Evolutionary conservation across 1,284 basidiomycete genomes (phyloP).

Genomic region (Macrocystidia cucumis): DNA sequence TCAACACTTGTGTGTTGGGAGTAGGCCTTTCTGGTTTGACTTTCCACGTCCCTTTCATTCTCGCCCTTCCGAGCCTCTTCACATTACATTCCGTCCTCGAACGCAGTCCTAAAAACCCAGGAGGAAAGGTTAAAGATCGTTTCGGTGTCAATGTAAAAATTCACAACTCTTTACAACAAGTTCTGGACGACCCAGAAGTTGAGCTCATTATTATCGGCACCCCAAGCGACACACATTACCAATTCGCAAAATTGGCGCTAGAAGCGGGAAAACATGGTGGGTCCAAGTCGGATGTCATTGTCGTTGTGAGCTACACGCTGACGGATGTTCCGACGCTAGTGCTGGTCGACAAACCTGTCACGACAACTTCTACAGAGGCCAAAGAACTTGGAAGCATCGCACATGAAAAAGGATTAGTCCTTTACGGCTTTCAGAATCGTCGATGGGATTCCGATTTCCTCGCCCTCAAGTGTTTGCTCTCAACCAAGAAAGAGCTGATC

Average conservation of each 20-base stretch:
- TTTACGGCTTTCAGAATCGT: constrained; percentile 79
- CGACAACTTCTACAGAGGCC: constrained; percentile 59
- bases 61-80: constrained; percentile 69
- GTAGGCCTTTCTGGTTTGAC: constrained; percentile 70
- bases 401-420: constrained; percentile 52
- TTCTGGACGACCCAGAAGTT: constrained; percentile 50
- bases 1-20: constrained; percentile 67
- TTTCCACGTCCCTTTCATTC: constrained; percentile 76
- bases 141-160: constrained; percentile 55
- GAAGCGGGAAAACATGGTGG: constrained; percentile 75
- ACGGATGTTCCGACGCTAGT: constrained; percentile 26
- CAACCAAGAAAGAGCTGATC: constrained; percentile 41
- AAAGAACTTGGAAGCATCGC: constrained; percentile 63
- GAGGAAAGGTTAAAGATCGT: constrained; percentile 55
- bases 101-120: constrained; percentile 46
- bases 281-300: constrained; percentile 10
- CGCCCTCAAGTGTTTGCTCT: constrained; percentile 60
- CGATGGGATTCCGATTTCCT: constrained; percentile 83
- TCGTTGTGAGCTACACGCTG: neutral
- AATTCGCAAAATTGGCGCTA: constrained; percentile 55
- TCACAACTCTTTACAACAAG: constrained; percentile 45
- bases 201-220: constrained; percentile 71
- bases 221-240: constrained; percentile 77
- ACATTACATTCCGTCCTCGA: constrained; percentile 59
- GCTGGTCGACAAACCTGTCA: constrained; percentile 82